These are phyloP conservation scores for Adansonia rubrostipa DNA, from an alignment of 441 rosid genomes.

Conservation along the genomic window DNA sequence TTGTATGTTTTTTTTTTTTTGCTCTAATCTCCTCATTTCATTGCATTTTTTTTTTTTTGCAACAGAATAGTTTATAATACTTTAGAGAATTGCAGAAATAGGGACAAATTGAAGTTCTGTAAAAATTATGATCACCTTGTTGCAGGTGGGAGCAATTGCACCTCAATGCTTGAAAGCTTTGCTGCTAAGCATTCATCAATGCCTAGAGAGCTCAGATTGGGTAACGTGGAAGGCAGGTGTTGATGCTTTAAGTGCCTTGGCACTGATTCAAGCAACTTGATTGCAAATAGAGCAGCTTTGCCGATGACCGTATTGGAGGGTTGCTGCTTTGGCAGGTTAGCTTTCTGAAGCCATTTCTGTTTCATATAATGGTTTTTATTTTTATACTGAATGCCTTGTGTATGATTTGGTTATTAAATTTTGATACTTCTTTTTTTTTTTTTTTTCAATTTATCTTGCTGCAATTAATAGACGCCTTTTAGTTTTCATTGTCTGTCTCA, in stretches of 20 bases:
- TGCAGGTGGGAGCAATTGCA: slow-evolving; percentile 93
- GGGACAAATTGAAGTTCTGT: background rate
- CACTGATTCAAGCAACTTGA: slow-evolving; percentile 74
- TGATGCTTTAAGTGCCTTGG: slow-evolving; percentile 77
- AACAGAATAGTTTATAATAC: background rate
- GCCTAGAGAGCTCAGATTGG: slow-evolving; percentile 97
- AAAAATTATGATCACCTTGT: slow-evolving; percentile 23
- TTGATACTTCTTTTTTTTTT: background rate
- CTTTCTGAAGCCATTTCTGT: background rate
- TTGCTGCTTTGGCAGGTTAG: slow-evolving; percentile 95
- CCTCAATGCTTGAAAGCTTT: slow-evolving; percentile 80
- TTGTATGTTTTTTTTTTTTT: too few relatives aligned
- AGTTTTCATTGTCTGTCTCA: too few relatives aligned
- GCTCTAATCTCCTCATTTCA: too few relatives aligned
- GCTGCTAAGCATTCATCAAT: slow-evolving; percentile 81
- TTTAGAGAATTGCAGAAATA: background rate
- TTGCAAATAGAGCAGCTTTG: slow-evolving; percentile 65
- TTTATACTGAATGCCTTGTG: background rate
- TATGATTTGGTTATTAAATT: background rate
- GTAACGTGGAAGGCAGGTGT: slow-evolving; percentile 95
- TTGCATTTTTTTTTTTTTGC: too few relatives aligned
- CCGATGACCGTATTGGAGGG: slow-evolving; percentile 73
- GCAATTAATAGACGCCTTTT: too few relatives aligned
- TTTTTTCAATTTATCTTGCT: too few relatives aligned
- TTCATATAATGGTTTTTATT: background rate